Conservation (phyloP, 2,329 filamentous ascomycete species). For the Xylariaceae sp. region DNA sequence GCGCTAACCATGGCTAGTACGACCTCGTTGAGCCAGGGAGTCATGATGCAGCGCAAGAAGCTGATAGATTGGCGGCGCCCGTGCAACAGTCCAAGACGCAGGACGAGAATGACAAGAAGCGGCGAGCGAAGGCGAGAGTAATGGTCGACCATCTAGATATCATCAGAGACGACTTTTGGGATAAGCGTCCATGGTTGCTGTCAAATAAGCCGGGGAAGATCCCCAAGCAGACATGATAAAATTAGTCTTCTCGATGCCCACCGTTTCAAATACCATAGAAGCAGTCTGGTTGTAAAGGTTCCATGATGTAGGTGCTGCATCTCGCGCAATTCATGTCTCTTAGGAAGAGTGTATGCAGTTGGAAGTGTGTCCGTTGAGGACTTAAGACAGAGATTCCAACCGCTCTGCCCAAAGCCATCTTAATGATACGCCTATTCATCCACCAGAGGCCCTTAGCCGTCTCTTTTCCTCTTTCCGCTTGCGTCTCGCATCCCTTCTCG, state of each 20-base stretch:
- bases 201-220: slow-evolving; percentile 73
- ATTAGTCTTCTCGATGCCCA: slow-evolving; percentile 9
- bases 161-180: slow-evolving; percentile 95
- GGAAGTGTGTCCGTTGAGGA: not conserved
- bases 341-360: not conserved
- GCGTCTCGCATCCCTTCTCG: slow-evolving; percentile 48
- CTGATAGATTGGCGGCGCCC: slow-evolving; percentile 55
- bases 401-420: not conserved
- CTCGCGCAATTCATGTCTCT: not conserved
- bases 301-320: not conserved
- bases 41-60: slow-evolving; percentile 49
- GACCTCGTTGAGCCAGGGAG: slow-evolving; percentile 65
- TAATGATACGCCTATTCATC: slow-evolving; percentile 9
- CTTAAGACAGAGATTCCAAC: not conserved
- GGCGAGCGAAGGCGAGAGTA: slow-evolving; percentile 76
- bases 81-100: slow-evolving; percentile 74
- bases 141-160: slow-evolving; percentile 87
- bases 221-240: slow-evolving; percentile 57
- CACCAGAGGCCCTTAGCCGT: slow-evolving; percentile 21
- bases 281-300: not conserved
- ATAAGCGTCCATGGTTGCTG: slow-evolving; percentile 79
- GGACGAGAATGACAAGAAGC: slow-evolving; percentile 79
- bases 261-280: not conserved
- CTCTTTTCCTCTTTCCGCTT: slow-evolving; percentile 40
- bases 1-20: slow-evolving; percentile 54